Base-by-base conservation (phyloP, 2,329 filamentous ascomycete genomes). In the Fusarium lyarnte region DNA sequence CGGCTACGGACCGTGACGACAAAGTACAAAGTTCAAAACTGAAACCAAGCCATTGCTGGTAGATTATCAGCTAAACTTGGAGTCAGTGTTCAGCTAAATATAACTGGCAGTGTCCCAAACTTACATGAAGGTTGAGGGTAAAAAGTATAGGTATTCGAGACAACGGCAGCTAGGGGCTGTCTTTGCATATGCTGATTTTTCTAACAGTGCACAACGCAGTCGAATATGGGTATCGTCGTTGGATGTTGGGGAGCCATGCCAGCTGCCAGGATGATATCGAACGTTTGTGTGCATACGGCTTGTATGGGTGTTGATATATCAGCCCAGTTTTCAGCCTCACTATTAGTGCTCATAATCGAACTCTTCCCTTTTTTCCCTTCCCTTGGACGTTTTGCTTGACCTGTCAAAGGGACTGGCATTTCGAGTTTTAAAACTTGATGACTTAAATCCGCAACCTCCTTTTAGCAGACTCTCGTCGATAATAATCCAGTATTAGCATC, bases 241-340 rank as follows among this genome's bases (percentile, higher is more conserved):
- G 38, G 38, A 54, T 39, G n/a, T 54, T 29, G 31, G 33, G 38
- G 58, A 57, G 39, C 31, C 36, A 52, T 38, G 10, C 17, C n/a
- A 45, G 27, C 36, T 49, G 38, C 51, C 55, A 54, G 39, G 53
- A 45, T 31, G 25, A 31, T 43, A 53, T 41, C 45, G 25, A 63
- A 39, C 38, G 19, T 38, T 42, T 29, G 33, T 43, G 25, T 52
- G 31, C 17, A 41, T 25, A 57, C 25, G 45, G 27, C 62, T 39
- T 63, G 45, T n/a, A 52, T 58, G 41, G 46, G 35, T 53, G 43
- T 65, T 53, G 41, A 35, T 38, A 52, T 51, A 43, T 47, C 39
- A 67, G 57, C 58, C 53, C 42, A 38, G 29, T 63, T 39, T 46
- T 58, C 45, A 73, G 47, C 53, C 61, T 70, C 47, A 38, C 47